A percentile compares a stretch with the other conserved stretches of the same genome.
Conservation (phyloP, 176 grass and related monocot species). For the Bothriochloa decipiens region DNA sequence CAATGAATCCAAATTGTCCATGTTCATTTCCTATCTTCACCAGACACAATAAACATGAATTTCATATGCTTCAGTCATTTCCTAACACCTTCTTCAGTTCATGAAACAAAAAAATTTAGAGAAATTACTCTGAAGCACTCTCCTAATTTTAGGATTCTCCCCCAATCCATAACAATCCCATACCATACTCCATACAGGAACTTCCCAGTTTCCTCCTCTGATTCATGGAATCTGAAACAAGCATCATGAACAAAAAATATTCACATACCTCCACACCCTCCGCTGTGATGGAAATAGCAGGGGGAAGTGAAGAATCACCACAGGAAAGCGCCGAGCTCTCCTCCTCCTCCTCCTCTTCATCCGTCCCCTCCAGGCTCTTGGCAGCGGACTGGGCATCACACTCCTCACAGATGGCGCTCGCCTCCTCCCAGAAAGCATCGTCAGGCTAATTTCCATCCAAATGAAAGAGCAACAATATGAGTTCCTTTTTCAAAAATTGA, state of each 20-base stretch:
- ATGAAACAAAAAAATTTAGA: not conserved
- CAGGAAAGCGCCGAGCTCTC: conserved; percentile 36
- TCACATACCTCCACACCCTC: conserved; percentile 39
- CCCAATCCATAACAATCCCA: conserved; percentile 6
- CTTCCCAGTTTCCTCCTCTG: not conserved
- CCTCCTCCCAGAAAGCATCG: conserved; percentile 43
- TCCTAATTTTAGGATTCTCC: not conserved
- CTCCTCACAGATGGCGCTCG: conserved; percentile 29
- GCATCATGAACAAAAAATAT: conserved; percentile 8
- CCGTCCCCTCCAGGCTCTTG: conserved; percentile 30
- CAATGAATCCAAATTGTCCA: not conserved
- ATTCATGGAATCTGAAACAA: conserved; percentile 5
- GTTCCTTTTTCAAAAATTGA: not conserved
- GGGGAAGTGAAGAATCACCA: conserved; percentile 35
- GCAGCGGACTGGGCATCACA: conserved; percentile 17
- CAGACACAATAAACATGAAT: conserved; percentile 14
- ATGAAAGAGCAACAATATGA: conserved; percentile 21
- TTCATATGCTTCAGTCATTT: conserved; percentile 1
- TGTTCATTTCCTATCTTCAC: not conserved
- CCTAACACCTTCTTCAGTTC: conserved; percentile 4
- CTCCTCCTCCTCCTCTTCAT: conserved; percentile 21
- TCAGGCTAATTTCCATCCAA: conserved; percentile 33
- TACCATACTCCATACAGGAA: not conserved
- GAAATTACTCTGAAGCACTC: not conserved
- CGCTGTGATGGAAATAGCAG: conserved; percentile 36